Evolutionary conservation across 192 early-diverging fungal species (phyloP), one percentile per base, ranked within the genome.

Genomic region (Chytriomyces sp.): DNA sequence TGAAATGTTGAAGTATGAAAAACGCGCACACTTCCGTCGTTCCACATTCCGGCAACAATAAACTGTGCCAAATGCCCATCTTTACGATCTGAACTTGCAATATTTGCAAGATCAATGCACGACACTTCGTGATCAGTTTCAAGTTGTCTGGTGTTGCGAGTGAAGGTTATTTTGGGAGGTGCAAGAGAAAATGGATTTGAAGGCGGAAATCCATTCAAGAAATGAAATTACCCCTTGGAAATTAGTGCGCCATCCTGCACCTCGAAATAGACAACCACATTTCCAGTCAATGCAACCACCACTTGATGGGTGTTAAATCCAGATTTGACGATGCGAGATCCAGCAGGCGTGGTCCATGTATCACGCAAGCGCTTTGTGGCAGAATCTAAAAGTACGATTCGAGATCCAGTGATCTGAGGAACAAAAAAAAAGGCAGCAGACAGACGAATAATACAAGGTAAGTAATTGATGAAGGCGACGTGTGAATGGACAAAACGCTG

Each of bases 41-140:
- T 87, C 95, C 95, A 98, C 26, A 92, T 76, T 9, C 94, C 95
- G 5, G 95, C 90, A 9, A 77, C 64, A 59, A 67, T 72, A 48
- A 85, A 81, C 5, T 80, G 43, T 1, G 90, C 84, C 0, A 60
- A 49, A 16, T 77, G 16, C 0, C 77, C 69, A 11, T 75, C 72
- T 0, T 45, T 66, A 11, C 72, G 44, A 16, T 85, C 81, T 60
- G 83, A 78, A 47, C 89, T 74, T 59, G 80, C 84, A 49, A 94
- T 88, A 20, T 57, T 20, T 18, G 11, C 13, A 11, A 57, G 13
- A 73, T 91, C 88, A 20, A 98, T 76, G 70, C 94, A 95, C 5
- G 95, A 83, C 45, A 96, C 88, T 59, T 94, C 91, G 63, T 90
- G 79, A 11, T 83, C 87, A 44, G 94, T 80, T 62, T 64, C n/a